Evolutionary conservation across 352 stramenopile species (phyloP).

Genomic region (Phytophthora megakarya): DNA sequence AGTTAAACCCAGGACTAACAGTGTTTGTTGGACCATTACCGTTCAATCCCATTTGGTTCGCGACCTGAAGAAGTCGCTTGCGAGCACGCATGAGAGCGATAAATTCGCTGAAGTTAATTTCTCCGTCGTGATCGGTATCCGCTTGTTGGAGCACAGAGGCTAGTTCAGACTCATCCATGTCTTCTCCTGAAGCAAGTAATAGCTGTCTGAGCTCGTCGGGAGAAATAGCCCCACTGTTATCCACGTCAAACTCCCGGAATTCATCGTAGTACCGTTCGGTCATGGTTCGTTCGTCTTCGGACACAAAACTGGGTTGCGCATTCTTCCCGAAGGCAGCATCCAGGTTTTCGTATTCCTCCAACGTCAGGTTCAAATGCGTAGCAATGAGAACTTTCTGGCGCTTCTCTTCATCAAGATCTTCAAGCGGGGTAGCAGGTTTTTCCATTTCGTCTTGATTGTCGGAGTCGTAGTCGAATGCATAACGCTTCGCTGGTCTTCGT

Average conservation of each 20-base stretch:
- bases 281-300: conserved; percentile 31
- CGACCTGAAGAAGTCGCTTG: conserved; percentile 73
- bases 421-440: conserved; percentile 18
- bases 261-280: conserved; percentile 57
- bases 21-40: conserved; percentile 36
- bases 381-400: conserved; percentile 56
- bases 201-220: conserved; percentile 65
- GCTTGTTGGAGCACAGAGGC: conserved; percentile 63
- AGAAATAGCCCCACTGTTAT: conserved; percentile 80
- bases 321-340: conserved; percentile 59
- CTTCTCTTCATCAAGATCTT: conserved; percentile 58
- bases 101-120: conserved; percentile 84
- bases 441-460: conserved; percentile 22
- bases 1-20: conserved; percentile 2
- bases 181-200: conserved; percentile 62
- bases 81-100: conserved; percentile 79
- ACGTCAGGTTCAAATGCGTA: conserved; percentile 61
- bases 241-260: conserved; percentile 79
- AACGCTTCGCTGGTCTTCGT: conserved; percentile 29
- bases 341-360: conserved; percentile 73
- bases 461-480: conserved; percentile 45
- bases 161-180: conserved; percentile 82
- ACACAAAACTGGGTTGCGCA: conserved; percentile 3
- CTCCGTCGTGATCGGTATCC: conserved; percentile 70
- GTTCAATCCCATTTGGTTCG: conserved; percentile 64